Conservation (phyloP, 192 early-diverging fungal species). For the Haplosporangium gracile region DNA sequence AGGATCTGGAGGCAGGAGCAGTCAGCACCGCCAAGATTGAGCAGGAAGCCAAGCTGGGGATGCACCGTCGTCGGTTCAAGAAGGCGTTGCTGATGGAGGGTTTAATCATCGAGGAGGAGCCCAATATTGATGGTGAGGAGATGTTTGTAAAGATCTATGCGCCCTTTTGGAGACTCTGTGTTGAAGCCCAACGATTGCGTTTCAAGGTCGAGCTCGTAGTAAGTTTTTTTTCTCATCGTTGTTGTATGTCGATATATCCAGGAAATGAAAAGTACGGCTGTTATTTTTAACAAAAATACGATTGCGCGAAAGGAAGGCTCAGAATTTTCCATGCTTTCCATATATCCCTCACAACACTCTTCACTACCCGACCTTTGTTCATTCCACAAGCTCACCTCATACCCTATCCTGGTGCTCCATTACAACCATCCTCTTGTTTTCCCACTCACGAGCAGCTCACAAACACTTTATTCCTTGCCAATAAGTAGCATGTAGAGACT, state of each 20-base stretch:
- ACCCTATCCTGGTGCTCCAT: neutral
- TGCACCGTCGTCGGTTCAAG: conserved; percentile 49
- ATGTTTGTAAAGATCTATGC: conserved; percentile 58
- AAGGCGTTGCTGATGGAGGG: conserved; percentile 51
- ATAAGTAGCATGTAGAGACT: conserved; percentile 30
- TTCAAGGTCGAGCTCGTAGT: conserved; percentile 55
- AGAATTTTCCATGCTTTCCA: neutral
- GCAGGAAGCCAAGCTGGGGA: conserved; percentile 22
- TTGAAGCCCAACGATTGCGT: conserved; percentile 53
- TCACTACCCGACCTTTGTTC: neutral
- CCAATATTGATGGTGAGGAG: conserved; percentile 47
- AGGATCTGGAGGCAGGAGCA: conserved; percentile 23
- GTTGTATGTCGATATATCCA: neutral
- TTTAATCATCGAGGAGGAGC: conserved; percentile 57
- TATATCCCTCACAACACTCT: neutral
- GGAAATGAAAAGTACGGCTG: neutral
- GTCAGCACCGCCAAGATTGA: conserved; percentile 23
- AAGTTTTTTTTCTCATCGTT: conserved; percentile 3
- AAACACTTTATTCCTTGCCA: neutral
- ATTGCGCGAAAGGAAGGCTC: neutral
- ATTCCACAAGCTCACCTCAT: neutral
- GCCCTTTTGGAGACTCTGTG: conserved; percentile 59
- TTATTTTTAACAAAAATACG: neutral
- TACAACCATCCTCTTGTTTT: neutral
- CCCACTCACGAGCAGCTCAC: neutral